phyloP scores from a whole-genome alignment of 768 basidiomycete species.

The Phanerodontia chrysosporium region DNA sequence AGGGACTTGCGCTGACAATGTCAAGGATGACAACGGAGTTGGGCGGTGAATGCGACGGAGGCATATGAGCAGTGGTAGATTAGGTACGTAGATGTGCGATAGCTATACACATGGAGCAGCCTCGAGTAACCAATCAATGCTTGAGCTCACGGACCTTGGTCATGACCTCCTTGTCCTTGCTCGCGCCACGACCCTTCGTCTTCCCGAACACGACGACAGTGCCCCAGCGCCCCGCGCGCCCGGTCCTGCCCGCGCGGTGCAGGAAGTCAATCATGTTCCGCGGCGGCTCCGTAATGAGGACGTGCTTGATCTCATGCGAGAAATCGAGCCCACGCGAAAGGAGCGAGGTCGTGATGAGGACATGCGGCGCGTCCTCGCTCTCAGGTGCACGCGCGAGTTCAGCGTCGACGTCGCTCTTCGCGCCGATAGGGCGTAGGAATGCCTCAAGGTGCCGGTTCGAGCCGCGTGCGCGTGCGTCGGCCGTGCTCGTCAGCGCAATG shows the following conservation, averaged over 20 bases:
- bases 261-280: conserved; percentile 89
- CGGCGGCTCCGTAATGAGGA: conserved; percentile 86
- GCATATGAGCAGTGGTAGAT: neutral
- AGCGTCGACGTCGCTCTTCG: conserved; percentile 16
- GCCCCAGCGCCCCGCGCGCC: conserved; percentile 65
- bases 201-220: conserved; percentile 78
- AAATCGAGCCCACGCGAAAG: conserved; percentile 92
- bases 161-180: conserved; percentile 45
- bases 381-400: conserved; percentile 10
- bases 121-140: neutral
- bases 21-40: too few relatives aligned
- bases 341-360: conserved; percentile 86
- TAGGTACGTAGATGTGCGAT: neutral
- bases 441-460: conserved; percentile 73
- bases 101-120: neutral
- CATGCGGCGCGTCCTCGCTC: conserved; percentile 41
- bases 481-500: conserved; percentile 61
- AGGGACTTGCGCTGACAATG: too few relatives aligned
- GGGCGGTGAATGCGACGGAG: neutral
- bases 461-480: conserved; percentile 55
- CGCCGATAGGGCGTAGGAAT: conserved; percentile 44
- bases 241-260: conserved; percentile 85
- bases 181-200: conserved; percentile 58
- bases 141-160: conserved; percentile 43
- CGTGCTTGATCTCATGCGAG: conserved; percentile 69